A percentile compares a stretch with the other conserved stretches of the same genome.
Evolutionary conservation across 192 early-diverging fungal genomes (phyloP).

Genomic region (Glomus cerebriforme): DNA sequence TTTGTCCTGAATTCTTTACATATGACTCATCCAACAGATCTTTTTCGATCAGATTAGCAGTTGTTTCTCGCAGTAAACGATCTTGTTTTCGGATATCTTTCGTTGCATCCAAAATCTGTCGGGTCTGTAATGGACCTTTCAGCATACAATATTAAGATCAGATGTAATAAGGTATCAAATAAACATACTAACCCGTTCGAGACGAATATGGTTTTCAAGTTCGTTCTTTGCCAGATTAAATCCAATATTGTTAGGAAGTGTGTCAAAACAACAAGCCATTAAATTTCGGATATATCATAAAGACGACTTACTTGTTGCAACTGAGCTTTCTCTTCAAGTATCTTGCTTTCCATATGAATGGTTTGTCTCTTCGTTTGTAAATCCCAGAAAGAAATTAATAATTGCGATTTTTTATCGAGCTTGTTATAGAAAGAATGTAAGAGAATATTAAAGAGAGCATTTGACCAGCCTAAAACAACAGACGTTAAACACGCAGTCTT

Average conservation of each 20-base stretch:
- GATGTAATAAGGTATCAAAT: constrained; percentile 10
- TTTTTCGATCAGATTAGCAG: constrained; percentile 3
- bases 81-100: constrained; percentile 19
- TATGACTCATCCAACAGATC: too few relatives aligned
- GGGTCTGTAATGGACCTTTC: constrained; percentile 1
- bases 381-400: background rate
- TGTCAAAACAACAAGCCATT: too few relatives aligned
- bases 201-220: background rate
- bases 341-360: background rate
- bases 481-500: too few relatives aligned
- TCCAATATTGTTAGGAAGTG: background rate
- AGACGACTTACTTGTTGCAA: constrained; percentile 8
- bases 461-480: too few relatives aligned
- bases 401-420: background rate
- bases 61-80: constrained; percentile 15
- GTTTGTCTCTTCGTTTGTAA: constrained; percentile 4
- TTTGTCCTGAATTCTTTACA: background rate
- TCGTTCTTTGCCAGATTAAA: background rate
- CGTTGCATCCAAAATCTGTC: constrained; percentile 13
- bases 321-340: background rate
- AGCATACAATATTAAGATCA: constrained; percentile 1
- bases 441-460: too few relatives aligned
- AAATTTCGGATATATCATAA: too few relatives aligned
- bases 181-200: constrained; percentile 10
- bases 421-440: too few relatives aligned